phyloP scores from a whole-genome alignment of 306 rosid species.

The Fragaria nilgerrensis region DNA sequence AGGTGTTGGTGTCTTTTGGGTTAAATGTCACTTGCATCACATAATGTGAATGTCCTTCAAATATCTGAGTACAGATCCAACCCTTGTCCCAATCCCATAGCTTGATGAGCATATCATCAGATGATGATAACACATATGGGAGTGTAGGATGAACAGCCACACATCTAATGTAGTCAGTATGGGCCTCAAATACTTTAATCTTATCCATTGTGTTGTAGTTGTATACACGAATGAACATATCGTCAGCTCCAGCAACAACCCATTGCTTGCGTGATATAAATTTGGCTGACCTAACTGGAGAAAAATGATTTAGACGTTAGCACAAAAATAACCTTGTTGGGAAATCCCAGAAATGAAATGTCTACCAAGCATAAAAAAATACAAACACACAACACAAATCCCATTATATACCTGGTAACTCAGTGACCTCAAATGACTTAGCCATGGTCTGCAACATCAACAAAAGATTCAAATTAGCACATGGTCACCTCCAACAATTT shows the following conservation, averaged over 20 bases:
- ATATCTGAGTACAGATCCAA: constrained; percentile 97
- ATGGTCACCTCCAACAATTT: constrained; percentile 20
- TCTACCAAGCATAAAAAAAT: constrained; percentile 23
- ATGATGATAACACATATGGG: constrained; percentile 92
- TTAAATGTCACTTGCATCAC: constrained; percentile 99
- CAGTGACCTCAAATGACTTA: constrained; percentile 96
- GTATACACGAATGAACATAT: constrained; percentile 94
- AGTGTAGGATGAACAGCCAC: constrained; percentile 99
- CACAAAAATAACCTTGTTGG: background rate
- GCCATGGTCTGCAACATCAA: constrained; percentile 78
- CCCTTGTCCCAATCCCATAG: constrained; percentile 99
- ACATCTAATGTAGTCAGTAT: constrained; percentile 95
- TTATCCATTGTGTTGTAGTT: constrained; percentile 99
- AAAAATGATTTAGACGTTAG: constrained; percentile 14
- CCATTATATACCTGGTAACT: constrained; percentile 73
- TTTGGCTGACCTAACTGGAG: constrained; percentile 99
- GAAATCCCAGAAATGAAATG: constrained; percentile 16
- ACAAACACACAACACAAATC: constrained; percentile 21
- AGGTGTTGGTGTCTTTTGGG: constrained; percentile 98
- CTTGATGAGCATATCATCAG: constrained; percentile 99
- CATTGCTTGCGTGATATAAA: constrained; percentile 96
- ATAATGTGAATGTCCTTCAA: constrained; percentile 99
- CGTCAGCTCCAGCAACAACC: constrained; percentile 99
- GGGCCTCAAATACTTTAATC: constrained; percentile 96
- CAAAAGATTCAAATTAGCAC: constrained; percentile 34